Conservation (phyloP, 176 grass and related monocot genomes). For the Dendrocalamus sinicus region DNA sequence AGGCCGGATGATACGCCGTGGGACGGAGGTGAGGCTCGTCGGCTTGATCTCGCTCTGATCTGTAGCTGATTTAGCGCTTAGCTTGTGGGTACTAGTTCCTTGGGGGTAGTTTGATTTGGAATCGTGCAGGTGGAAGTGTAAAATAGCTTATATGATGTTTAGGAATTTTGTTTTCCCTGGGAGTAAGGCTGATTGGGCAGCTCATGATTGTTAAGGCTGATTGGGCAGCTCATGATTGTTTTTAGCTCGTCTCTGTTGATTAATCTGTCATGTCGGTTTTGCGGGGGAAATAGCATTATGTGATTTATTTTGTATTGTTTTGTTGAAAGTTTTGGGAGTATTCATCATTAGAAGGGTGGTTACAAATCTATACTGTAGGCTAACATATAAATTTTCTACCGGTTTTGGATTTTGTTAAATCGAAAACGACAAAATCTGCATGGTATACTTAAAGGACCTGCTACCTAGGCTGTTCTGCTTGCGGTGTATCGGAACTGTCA, state of each 20-base stretch:
- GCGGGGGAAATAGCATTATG: background rate
- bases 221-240: background rate
- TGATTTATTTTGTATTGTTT: background rate
- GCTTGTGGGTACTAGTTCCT: constrained; percentile 8
- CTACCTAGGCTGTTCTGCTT: background rate
- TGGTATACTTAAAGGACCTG: background rate
- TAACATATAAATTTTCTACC: background rate
- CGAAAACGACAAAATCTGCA: constrained; percentile 3
- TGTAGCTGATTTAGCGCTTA: constrained; percentile 1
- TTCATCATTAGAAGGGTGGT: background rate
- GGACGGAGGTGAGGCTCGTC: constrained; percentile 80
- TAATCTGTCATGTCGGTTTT: background rate
- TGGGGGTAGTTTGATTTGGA: background rate
- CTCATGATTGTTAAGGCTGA: background rate
- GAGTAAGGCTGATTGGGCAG: background rate
- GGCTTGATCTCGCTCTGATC: constrained; percentile 26
- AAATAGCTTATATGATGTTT: background rate
- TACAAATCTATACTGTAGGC: background rate
- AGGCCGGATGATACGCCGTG: constrained; percentile 97
- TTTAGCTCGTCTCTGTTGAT: background rate
- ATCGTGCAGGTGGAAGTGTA: background rate
- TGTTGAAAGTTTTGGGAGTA: background rate
- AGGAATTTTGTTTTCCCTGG: background rate
- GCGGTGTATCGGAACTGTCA: background rate
- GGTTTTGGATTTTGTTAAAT: constrained; percentile 7